A percentile compares a stretch with the other conserved stretches of the same genome.
These are phyloP conservation scores for Nissolia schottii DNA, from an alignment of 306 rosid genomes.

Conservation along the genomic window DNA sequence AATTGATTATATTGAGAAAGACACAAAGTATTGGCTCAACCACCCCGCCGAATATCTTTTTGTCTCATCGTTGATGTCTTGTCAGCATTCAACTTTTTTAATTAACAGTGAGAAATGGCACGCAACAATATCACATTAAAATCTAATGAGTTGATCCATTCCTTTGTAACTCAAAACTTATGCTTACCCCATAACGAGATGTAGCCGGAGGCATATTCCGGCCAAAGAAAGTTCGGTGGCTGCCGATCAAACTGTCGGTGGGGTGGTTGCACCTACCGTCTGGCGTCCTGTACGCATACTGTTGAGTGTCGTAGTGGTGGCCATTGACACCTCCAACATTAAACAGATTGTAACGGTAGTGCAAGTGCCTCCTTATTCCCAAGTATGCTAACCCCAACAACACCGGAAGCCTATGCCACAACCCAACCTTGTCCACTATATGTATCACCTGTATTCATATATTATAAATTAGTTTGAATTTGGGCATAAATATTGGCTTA, in stretches of 20 bases:
- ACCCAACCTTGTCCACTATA: constrained; percentile 54
- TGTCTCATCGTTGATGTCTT: no score
- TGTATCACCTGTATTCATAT: constrained; percentile 41
- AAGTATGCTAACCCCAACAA: constrained; percentile 51
- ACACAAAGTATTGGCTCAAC: no score
- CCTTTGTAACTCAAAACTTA: no score
- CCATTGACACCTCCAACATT: constrained; percentile 50
- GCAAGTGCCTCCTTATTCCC: constrained; percentile 69
- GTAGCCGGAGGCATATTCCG: constrained; percentile 70
- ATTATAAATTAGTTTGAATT: not conserved
- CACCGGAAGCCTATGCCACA: constrained; percentile 75
- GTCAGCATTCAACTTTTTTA: no score
- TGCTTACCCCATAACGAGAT: constrained; percentile 43
- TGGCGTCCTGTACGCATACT: constrained; percentile 45
- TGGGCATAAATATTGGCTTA: not conserved
- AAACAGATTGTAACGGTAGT: constrained; percentile 56
- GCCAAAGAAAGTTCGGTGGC: constrained; percentile 63
- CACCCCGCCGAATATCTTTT: no score
- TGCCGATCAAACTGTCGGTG: constrained; percentile 43
- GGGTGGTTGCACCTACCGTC: constrained; percentile 67
- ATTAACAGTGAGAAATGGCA: no score
- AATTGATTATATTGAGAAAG: no score
- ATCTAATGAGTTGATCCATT: no score
- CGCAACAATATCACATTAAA: no score
- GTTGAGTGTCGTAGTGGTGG: constrained; percentile 34